These are phyloP conservation scores for Plenodomus lindquistii DNA, from an alignment of 2,329 filamentous ascomycete species.

Conservation along the genomic window DNA sequence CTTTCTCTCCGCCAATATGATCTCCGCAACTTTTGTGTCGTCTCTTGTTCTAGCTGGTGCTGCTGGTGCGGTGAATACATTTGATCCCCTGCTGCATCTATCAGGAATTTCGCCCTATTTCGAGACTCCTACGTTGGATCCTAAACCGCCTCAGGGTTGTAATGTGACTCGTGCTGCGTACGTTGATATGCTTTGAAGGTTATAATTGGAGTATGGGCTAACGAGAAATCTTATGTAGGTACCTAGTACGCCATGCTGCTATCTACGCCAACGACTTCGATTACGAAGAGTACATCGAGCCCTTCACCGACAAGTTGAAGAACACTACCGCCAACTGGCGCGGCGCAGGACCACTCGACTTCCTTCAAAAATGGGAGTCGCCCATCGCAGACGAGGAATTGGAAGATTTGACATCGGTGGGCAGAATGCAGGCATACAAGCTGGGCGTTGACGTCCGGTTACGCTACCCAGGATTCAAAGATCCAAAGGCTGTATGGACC, in stretches of 20 bases:
- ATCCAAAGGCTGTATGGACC: slow-evolving; percentile 63
- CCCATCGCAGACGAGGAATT: slow-evolving; percentile 61
- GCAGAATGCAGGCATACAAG: slow-evolving; percentile 63
- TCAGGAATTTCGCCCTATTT: slow-evolving; percentile 57
- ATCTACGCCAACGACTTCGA: slow-evolving; percentile 59
- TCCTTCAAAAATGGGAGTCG: slow-evolving; percentile 60
- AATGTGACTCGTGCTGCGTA: slow-evolving; percentile 52
- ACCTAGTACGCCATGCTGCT: slow-evolving; percentile 55
- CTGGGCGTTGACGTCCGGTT: slow-evolving; percentile 63
- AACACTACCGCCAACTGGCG: slow-evolving; percentile 65
- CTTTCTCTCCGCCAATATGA: slow-evolving; percentile 11
- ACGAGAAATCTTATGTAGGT: slow-evolving; percentile 15
- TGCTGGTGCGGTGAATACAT: slow-evolving; percentile 43
- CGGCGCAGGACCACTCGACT: slow-evolving; percentile 58
- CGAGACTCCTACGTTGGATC: slow-evolving; percentile 53
- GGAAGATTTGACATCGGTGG: slow-evolving; percentile 64
- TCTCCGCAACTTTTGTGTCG: slow-evolving; percentile 18
- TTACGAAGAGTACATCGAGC: slow-evolving; percentile 56
- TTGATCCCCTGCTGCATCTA: slow-evolving; percentile 55
- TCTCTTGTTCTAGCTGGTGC: slow-evolving; percentile 32
- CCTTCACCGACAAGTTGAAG: slow-evolving; percentile 59
- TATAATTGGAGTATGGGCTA: background rate
- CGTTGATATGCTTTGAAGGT: background rate
- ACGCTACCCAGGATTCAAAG: slow-evolving; percentile 59
- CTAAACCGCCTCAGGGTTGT: slow-evolving; percentile 55